Evolutionary conservation across 768 basidiomycete genomes (phyloP).

Genomic region (Termitomyces sp.): DNA sequence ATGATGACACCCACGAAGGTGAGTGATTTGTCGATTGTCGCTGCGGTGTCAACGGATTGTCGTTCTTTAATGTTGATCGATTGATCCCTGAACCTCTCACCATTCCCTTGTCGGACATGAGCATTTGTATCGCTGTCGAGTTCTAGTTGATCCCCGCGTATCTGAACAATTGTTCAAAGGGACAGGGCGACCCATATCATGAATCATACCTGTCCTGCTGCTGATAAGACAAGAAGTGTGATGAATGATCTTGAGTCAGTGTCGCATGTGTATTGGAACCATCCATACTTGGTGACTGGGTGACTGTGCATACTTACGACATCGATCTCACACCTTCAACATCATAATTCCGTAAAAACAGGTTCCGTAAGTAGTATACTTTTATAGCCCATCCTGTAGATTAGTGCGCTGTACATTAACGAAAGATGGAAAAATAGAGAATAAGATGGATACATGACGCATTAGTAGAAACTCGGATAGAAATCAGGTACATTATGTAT

Average conservation of each 20-base stretch:
- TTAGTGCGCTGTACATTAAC: not conserved
- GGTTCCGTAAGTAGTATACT: not conserved
- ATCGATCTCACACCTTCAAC: not conserved
- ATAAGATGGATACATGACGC: too few relatives aligned
- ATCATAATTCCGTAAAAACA: not conserved
- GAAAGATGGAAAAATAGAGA: not conserved
- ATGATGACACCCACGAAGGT: not conserved
- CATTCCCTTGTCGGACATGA: too few relatives aligned
- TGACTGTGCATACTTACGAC: not conserved
- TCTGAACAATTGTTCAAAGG: not conserved
- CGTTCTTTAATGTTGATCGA: not conserved
- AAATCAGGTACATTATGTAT: not conserved
- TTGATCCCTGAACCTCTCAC: not conserved
- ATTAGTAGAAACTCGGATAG: not conserved
- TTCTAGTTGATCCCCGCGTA: too few relatives aligned
- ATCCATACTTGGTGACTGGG: too few relatives aligned
- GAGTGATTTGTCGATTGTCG: not conserved
- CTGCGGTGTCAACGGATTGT: not conserved
- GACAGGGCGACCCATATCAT: not conserved
- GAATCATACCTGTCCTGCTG: too few relatives aligned
- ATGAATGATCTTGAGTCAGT: too few relatives aligned
- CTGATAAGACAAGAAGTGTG: too few relatives aligned
- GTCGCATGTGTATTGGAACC: too few relatives aligned
- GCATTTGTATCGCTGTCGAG: too few relatives aligned
- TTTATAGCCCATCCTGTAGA: not conserved